Percentiles rank a stretch among this genome's conserved stretches.
Evolutionary conservation across 2,329 filamentous ascomycete genomes (phyloP).

Genomic region (Calonectria leucothoes): DNA sequence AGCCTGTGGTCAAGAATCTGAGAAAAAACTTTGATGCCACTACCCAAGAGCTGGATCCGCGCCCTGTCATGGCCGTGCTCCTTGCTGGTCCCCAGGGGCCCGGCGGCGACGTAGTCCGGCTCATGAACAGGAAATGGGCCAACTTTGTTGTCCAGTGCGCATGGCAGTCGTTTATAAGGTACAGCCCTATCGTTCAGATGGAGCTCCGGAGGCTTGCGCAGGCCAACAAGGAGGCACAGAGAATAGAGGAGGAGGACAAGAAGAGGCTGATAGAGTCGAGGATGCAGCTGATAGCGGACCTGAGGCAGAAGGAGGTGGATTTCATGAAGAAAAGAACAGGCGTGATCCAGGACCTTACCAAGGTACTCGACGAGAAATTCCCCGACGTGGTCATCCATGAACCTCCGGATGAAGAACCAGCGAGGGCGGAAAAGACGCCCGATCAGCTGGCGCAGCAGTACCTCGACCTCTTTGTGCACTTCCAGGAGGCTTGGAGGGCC

Average conservation of each 20-base stretch:
- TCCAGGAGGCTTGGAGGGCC: not conserved
- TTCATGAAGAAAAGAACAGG: not conserved
- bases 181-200: not conserved
- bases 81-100: not conserved
- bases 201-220: not conserved
- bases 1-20: not conserved
- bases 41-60: slow-evolving; percentile 3
- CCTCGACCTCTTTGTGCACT: not conserved
- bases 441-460: not conserved
- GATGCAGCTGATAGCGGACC: not conserved
- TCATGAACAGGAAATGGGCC: slow-evolving; percentile 3
- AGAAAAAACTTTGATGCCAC: not conserved
- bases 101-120: not conserved
- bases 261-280: not conserved
- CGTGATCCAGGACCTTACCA: not conserved
- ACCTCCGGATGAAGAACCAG: not conserved
- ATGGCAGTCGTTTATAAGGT: not conserved
- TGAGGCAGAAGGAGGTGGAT: not conserved
- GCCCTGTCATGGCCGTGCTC: not conserved
- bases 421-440: not conserved
- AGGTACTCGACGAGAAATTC: not conserved
- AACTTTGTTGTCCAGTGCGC: slow-evolving; percentile 12
- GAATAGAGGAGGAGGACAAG: not conserved
- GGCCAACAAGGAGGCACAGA: not conserved
- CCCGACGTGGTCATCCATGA: not conserved